A percentile compares a stretch with the other conserved stretches of the same genome.
Conservation (phyloP, 495 filamentous ascomycete genomes). For the Neurospora tetraspora region DNA sequence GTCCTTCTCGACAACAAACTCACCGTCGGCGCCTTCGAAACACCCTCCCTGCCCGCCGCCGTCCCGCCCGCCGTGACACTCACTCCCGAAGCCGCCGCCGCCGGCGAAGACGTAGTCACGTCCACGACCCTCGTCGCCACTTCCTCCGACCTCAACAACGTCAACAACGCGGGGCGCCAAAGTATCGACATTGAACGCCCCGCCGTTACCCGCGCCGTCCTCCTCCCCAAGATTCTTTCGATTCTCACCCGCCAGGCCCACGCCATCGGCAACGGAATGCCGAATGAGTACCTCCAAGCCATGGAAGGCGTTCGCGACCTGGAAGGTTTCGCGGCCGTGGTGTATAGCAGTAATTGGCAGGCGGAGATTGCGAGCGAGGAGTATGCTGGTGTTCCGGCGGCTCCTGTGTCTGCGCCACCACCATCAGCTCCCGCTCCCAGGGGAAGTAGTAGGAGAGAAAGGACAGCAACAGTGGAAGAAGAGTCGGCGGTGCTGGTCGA, state of each 20-base stretch:
- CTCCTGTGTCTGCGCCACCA: neutral
- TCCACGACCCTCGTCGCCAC: neutral
- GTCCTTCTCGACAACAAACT: conserved; percentile 71
- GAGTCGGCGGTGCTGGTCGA: neutral
- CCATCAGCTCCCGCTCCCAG: neutral
- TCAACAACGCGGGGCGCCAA: neutral
- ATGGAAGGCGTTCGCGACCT: conserved; percentile 79
- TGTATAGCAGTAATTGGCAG: conserved; percentile 83
- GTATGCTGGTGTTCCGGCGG: conserved; percentile 3
- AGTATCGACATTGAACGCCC: conserved; percentile 26
- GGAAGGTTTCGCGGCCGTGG: conserved; percentile 88
- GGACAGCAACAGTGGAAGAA: neutral
- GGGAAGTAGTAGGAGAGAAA: neutral
- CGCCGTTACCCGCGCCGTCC: conserved; percentile 49
- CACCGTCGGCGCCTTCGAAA: conserved; percentile 64
- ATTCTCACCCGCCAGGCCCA: conserved; percentile 83
- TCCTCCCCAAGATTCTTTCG: conserved; percentile 81
- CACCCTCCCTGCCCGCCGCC: conserved; percentile 35
- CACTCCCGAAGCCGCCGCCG: neutral
- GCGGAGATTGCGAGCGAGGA: conserved; percentile 51
- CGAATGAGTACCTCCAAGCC: conserved; percentile 78
- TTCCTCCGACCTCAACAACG: neutral
- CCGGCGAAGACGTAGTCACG: neutral
- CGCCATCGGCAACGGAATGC: conserved; percentile 71
- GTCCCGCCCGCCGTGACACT: neutral